Conservation (phyloP, 257 asterid genomes). For the Ballota nigra region DNA sequence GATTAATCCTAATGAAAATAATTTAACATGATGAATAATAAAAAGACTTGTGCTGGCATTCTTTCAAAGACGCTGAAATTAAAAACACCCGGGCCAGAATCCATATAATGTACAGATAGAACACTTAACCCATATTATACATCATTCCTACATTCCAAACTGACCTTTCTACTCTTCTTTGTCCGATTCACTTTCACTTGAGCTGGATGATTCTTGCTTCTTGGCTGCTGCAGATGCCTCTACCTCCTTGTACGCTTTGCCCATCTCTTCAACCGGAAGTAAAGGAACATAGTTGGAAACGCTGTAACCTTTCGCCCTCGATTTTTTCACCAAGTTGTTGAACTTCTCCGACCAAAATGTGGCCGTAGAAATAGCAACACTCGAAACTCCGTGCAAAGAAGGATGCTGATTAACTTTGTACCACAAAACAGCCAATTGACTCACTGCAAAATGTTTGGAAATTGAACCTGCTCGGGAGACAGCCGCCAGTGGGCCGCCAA, state of each 20-base stretch:
- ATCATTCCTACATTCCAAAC: conserved; percentile 3
- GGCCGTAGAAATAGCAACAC: conserved; percentile 39
- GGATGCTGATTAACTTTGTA: conserved; percentile 43
- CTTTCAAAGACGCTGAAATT: neutral
- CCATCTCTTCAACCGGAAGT: conserved; percentile 66
- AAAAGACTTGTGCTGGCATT: neutral
- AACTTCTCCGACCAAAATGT: conserved; percentile 51
- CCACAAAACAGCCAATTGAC: conserved; percentile 44
- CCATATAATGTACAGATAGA: neutral
- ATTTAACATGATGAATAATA: neutral
- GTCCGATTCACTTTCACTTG: conserved; percentile 41
- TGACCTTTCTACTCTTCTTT: conserved; percentile 12
- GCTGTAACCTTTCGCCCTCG: conserved; percentile 54
- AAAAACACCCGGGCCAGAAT: neutral
- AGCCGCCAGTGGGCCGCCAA: conserved; percentile 59
- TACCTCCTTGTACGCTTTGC: conserved; percentile 55
- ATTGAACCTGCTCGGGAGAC: conserved; percentile 37
- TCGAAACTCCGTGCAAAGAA: conserved; percentile 39
- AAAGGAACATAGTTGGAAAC: conserved; percentile 50
- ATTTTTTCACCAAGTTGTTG: conserved; percentile 39
- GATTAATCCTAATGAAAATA: too few species aligned
- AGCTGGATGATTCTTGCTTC: conserved; percentile 37
- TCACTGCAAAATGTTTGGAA: conserved; percentile 41
- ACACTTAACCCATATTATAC: neutral
- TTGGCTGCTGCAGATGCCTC: conserved; percentile 42